Conservation (phyloP, 768 basidiomycete species). For the Lenzites betulinus region DNA sequence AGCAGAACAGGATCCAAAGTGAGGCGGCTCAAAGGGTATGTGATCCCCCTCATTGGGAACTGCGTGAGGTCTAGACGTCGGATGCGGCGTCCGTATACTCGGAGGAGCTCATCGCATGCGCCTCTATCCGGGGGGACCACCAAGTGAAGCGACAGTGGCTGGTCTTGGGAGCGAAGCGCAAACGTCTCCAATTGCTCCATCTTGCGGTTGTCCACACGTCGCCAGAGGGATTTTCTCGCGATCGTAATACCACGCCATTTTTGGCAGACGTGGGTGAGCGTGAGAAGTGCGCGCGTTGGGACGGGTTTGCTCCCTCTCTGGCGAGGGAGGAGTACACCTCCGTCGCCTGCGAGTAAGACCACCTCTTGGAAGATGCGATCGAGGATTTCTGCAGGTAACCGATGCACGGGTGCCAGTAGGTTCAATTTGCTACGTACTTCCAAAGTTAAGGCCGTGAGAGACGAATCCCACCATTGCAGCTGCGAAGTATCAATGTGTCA, state of each 20-base stretch:
- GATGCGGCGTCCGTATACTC: not conserved
- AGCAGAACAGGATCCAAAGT: not conserved
- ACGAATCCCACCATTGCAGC: not conserved
- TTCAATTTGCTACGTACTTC: not conserved
- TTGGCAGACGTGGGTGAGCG: constrained; percentile 19
- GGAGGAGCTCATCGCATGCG: not conserved
- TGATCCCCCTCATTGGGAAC: not conserved
- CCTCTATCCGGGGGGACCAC: not conserved
- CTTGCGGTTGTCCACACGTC: not conserved
- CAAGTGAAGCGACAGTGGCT: not conserved
- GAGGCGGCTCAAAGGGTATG: not conserved
- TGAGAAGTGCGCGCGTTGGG: not conserved
- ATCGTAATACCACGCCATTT: constrained; percentile 14
- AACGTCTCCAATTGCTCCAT: not conserved
- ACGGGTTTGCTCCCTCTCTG: not conserved
- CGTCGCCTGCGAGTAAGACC: not conserved
- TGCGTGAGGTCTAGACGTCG: not conserved
- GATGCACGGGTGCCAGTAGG: not conserved
- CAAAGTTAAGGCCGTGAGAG: not conserved
- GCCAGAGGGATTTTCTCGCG: constrained; percentile 14
- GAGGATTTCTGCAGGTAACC: not conserved
- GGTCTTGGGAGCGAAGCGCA: not conserved
- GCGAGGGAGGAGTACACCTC: not conserved
- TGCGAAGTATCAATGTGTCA: not conserved
- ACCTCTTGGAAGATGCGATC: not conserved